Conservation (phyloP, 208 protist species). For the Crithidia thermophila region DNA sequence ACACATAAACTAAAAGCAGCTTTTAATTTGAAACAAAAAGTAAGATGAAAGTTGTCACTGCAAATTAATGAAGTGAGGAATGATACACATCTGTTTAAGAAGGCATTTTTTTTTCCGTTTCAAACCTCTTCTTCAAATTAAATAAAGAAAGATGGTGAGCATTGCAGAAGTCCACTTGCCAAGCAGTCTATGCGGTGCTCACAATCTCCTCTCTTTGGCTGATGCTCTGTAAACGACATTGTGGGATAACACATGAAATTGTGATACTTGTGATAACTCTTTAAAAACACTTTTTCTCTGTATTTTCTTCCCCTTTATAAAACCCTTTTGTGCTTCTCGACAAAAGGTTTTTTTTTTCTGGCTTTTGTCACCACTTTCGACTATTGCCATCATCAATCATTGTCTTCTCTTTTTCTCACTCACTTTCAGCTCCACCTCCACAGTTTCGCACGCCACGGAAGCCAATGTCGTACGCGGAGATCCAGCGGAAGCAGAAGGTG, state of each 20-base stretch:
- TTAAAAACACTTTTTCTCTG: neutral
- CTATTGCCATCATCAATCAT: neutral
- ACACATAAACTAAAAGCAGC: neutral
- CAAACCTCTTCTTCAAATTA: too few relatives aligned
- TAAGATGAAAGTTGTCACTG: neutral
- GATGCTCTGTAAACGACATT: too few relatives aligned
- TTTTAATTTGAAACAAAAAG: neutral
- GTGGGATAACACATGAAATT: too few relatives aligned
- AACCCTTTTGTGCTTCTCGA: slow-evolving; percentile 1
- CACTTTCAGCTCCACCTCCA: neutral
- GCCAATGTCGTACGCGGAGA: slow-evolving; percentile 44
- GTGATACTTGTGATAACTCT: too few relatives aligned
- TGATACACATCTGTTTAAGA: neutral
- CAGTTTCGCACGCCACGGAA: too few relatives aligned
- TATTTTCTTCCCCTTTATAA: slow-evolving; percentile 16
- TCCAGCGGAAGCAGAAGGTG: slow-evolving; percentile 25
- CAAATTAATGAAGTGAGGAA: neutral
- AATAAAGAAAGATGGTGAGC: too few relatives aligned
- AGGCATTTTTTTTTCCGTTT: neutral
- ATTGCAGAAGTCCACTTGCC: too few relatives aligned
- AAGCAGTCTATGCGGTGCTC: too few relatives aligned
- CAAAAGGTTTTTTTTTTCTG: slow-evolving; percentile 3
- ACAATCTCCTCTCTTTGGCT: too few relatives aligned
- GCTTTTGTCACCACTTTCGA: neutral
- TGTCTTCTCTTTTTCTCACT: neutral